These are phyloP conservation scores for Monosporozyma siamensis DNA, from an alignment of 805 yeast genomes.

Conservation along the genomic window DNA sequence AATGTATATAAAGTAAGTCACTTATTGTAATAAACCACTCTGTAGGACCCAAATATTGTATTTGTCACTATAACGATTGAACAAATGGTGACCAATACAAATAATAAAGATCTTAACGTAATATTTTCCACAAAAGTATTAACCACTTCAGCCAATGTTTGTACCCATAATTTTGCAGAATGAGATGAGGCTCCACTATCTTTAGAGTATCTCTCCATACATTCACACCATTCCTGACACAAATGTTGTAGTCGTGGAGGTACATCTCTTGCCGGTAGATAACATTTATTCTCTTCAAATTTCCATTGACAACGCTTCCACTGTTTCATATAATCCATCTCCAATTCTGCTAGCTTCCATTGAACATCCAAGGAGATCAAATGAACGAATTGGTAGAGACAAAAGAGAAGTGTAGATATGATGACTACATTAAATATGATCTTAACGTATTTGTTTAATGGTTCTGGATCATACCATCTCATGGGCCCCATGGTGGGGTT, in stretches of 20 bases:
- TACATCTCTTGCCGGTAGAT: slow-evolving; percentile 45
- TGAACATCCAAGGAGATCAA: slow-evolving; percentile 64
- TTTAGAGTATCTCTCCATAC: slow-evolving; percentile 36
- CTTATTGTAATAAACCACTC: slow-evolving; percentile 18
- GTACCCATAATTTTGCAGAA: slow-evolving; percentile 65
- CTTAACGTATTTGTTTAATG: slow-evolving; percentile 42
- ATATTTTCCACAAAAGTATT: slow-evolving; percentile 68
- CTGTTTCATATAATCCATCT: not conserved
- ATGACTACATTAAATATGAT: slow-evolving; percentile 48
- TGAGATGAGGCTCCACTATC: slow-evolving; percentile 48
- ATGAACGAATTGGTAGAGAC: slow-evolving; percentile 41
- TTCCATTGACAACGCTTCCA: slow-evolving; percentile 1
- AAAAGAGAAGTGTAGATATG: slow-evolving; percentile 41
- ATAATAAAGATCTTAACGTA: slow-evolving; percentile 55
- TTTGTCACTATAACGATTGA: slow-evolving; percentile 48
- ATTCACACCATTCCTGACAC: slow-evolving; percentile 68
- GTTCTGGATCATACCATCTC: slow-evolving; percentile 6
- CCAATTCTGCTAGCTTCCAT: slow-evolving; percentile 40
- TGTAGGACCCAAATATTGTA: slow-evolving; percentile 38
- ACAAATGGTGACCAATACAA: slow-evolving; percentile 37
- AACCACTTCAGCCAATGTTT: slow-evolving; percentile 71
- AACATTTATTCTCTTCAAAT: slow-evolving; percentile 65
- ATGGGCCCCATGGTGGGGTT: not conserved
- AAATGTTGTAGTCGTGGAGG: slow-evolving; percentile 71
- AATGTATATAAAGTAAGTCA: not conserved